A percentile compares a stretch with the other conserved stretches of the same genome.
phyloP scores from a whole-genome alignment of 495 filamentous ascomycete genomes.

The Neurospora tetraspora region DNA sequence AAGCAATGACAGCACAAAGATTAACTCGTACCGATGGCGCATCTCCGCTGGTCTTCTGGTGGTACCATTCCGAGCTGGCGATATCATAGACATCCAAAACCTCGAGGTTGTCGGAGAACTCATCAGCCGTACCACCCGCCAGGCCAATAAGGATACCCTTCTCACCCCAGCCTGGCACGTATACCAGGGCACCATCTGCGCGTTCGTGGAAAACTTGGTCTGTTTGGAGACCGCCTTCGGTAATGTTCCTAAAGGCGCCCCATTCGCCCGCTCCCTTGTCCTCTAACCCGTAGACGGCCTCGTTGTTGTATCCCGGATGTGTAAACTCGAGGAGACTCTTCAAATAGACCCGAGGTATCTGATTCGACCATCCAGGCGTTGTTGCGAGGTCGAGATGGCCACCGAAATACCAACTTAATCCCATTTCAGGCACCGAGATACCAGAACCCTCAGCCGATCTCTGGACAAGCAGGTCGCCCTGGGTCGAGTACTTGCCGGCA shows the following conservation, averaged over 20 bases:
- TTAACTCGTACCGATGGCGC: slow-evolving; percentile 59
- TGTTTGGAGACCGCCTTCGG: slow-evolving; percentile 55
- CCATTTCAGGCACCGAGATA: slow-evolving; percentile 54
- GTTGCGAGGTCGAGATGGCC: slow-evolving; percentile 61
- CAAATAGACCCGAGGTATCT: slow-evolving; percentile 52
- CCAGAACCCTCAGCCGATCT: slow-evolving; percentile 63
- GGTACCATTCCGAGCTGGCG: slow-evolving; percentile 66
- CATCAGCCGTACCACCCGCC: slow-evolving; percentile 53
- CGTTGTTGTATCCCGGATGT: slow-evolving; percentile 53
- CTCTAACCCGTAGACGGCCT: slow-evolving; percentile 41
- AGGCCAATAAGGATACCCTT: slow-evolving; percentile 61
- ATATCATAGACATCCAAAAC: slow-evolving; percentile 70
- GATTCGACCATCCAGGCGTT: slow-evolving; percentile 57
- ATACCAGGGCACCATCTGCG: slow-evolving; percentile 60
- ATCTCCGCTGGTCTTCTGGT: slow-evolving; percentile 55
- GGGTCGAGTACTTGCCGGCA: slow-evolving; percentile 45
- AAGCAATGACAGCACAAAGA: slow-evolving; percentile 60
- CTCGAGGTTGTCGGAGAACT: slow-evolving; percentile 57
- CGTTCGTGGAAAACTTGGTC: slow-evolving; percentile 55
- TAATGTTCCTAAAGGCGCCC: slow-evolving; percentile 60
- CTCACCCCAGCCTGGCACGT: slow-evolving; percentile 62
- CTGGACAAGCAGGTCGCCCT: slow-evolving; percentile 43
- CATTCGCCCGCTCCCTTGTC: slow-evolving; percentile 39
- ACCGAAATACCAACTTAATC: slow-evolving; percentile 65
- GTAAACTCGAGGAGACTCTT: slow-evolving; percentile 69